Evolutionary conservation across 75 land plant genomes (phyloP), one percentile per base, ranked within the genome.

Genomic region (Pseudotsuga menziesii): DNA sequence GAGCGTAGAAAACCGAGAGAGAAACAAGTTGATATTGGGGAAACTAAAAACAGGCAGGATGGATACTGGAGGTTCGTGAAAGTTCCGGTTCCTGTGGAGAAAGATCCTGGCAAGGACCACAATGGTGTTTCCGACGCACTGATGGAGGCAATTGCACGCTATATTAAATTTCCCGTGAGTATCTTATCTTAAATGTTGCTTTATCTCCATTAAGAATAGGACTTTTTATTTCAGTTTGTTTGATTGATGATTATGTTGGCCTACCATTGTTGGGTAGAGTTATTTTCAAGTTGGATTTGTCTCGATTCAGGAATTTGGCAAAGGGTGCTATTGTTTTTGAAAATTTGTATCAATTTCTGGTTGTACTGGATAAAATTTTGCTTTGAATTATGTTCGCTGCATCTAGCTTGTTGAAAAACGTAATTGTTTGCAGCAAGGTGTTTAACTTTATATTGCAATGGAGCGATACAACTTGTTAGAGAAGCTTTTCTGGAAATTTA

Each of bases 21-120:
- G 4, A 39, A 20, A 62, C 52, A 39, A 69, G 71, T 6, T 16
- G 54, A 78, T 77, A 69, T 4, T 3, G 16, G 9, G 13, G 79
- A 80, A 41, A 79, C 79, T 56, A 69, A 75, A 32, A 76, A 81
- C 76, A 84, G 80, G 69, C 78, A 79, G 36, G 82, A 83, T 35
- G 99, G 98, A 9, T 75, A 82, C 76, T 94, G 98, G 92, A 86
- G 98, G 79, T 63, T 97, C 22, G 91, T 87, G 73, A 86, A 85
- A 83, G 87, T 97, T 25, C 83, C 78, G 4, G 93, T 96, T 56
- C 78, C 89, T 23, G 91, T 88, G 32, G 72, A 84, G 4, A 82
- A 82, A 20, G 99, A 94, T 76, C 91, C 94, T 27, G 97, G 97
- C 9, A 91, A 94, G 76, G 97, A 94, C 75, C 77, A 78, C 71